phyloP scores from a whole-genome alignment of 139 green algal genomes.

The Eudorina sp. region DNA sequence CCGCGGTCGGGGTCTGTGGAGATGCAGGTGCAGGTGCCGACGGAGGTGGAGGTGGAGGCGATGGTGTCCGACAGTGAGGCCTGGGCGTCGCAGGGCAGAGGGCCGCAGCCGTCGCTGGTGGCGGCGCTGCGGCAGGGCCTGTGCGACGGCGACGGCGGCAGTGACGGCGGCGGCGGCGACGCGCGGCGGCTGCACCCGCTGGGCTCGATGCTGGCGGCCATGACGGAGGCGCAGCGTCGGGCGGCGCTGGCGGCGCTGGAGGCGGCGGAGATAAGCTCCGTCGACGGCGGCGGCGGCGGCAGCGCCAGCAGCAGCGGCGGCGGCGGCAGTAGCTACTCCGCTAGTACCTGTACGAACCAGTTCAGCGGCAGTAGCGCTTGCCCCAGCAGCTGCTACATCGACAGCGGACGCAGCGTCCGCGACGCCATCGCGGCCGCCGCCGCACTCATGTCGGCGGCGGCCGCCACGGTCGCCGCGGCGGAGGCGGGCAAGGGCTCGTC shows the following conservation, averaged over 20 bases:
- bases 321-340: not conserved
- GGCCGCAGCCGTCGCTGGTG: too few species aligned
- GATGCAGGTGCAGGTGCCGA: too few species aligned
- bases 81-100: not conserved
- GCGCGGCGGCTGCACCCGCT: not conserved
- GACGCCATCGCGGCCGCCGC: not conserved
- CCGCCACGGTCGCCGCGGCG: too few species aligned
- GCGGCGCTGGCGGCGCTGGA: not conserved
- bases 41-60: not conserved
- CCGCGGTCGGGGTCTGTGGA: too few species aligned
- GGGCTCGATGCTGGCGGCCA: not conserved
- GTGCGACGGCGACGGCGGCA: not conserved
- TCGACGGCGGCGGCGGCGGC: too few species aligned
- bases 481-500: too few species aligned
- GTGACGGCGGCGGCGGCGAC: not conserved
- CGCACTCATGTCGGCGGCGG: too few species aligned
- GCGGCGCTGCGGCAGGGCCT: too few species aligned
- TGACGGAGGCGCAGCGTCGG: not conserved
- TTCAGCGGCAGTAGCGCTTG: not conserved
- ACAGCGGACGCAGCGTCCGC: not conserved
- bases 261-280: too few species aligned
- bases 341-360: too few species aligned
- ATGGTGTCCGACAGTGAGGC: not conserved
- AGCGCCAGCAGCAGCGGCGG: not conserved
- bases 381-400: not conserved